Evolutionary conservation across 2,329 filamentous ascomycete genomes (phyloP).

Genomic region (Aphanocladium album): DNA sequence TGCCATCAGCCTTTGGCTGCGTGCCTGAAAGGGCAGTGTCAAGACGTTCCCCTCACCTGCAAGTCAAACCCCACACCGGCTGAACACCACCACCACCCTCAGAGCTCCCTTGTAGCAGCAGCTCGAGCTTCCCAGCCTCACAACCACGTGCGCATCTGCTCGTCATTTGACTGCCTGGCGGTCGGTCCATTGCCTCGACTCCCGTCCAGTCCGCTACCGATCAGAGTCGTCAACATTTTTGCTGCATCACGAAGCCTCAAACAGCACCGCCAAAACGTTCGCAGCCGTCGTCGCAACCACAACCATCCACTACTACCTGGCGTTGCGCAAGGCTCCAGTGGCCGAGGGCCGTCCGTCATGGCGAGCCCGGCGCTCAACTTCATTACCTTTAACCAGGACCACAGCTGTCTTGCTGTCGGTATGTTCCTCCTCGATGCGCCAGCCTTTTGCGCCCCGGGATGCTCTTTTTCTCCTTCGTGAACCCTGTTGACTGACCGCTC

Average conservation of each 20-base stretch:
- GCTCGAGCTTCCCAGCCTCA: slow-evolving; percentile 4
- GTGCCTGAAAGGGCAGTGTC: neutral
- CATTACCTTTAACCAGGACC: slow-evolving; percentile 98
- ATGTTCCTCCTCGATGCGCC: slow-evolving; percentile 21
- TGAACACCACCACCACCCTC: neutral
- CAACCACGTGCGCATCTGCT: slow-evolving; percentile 5
- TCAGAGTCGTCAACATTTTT: neutral
- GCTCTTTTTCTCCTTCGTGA: neutral
- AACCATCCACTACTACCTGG: neutral
- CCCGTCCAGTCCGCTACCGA: neutral
- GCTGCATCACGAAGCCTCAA: neutral
- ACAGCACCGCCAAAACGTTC: slow-evolving; percentile 3
- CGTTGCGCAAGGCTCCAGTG: neutral
- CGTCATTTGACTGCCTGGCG: slow-evolving; percentile 6
- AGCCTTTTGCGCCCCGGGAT: neutral
- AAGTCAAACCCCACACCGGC: slow-evolving; percentile 2
- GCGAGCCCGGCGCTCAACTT: slow-evolving; percentile 79
- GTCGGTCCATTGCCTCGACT: neutral
- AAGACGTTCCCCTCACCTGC: neutral
- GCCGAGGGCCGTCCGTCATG: slow-evolving; percentile 42
- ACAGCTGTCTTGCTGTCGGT: slow-evolving; percentile 95
- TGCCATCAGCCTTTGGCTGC: neutral
- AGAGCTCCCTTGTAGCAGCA: neutral
- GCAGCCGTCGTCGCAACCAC: neutral
- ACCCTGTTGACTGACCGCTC: neutral